phyloP scores from a whole-genome alignment of 352 stramenopile genomes.

The Phytophthora quininea region DNA sequence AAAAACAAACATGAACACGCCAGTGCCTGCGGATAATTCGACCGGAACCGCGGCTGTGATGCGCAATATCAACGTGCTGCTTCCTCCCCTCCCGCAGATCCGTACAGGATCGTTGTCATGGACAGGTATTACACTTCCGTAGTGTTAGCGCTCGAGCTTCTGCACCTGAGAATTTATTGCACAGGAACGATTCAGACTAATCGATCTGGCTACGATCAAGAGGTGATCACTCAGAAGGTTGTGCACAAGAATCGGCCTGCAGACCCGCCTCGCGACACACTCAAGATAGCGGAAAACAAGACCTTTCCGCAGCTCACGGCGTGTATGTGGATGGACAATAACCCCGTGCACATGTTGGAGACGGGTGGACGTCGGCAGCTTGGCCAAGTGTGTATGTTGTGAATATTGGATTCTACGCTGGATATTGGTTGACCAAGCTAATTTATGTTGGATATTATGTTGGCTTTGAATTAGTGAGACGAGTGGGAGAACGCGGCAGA shows the following conservation, averaged over 20 bases:
- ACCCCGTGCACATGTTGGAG: constrained; percentile 14
- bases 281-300: constrained; percentile 10
- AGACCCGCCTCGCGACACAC: not conserved
- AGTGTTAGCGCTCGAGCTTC: not conserved
- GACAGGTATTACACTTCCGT: constrained; percentile 10
- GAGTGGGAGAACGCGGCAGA: not conserved
- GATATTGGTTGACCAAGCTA: not conserved
- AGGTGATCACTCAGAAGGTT: constrained; percentile 3
- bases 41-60: constrained; percentile 2
- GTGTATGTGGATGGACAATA: constrained; percentile 8
- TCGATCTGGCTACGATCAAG: not conserved
- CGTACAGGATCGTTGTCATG: not conserved
- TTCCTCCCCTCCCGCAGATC: not conserved
- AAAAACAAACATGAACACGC: constrained; percentile 2
- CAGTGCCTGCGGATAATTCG: not conserved
- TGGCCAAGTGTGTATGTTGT: constrained; percentile 7
- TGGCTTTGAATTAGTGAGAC: not conserved
- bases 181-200: constrained; percentile 1
- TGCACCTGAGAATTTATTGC: not conserved
- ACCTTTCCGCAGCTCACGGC: constrained; percentile 5
- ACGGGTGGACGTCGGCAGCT: constrained; percentile 2
- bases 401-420: constrained; percentile 11
- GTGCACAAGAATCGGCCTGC: not conserved
- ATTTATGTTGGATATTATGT: not conserved
- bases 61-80: not conserved